Evolutionary conservation across 73 alveolate genomes (phyloP).

Genomic region (Paramecium sonneborni): DNA sequence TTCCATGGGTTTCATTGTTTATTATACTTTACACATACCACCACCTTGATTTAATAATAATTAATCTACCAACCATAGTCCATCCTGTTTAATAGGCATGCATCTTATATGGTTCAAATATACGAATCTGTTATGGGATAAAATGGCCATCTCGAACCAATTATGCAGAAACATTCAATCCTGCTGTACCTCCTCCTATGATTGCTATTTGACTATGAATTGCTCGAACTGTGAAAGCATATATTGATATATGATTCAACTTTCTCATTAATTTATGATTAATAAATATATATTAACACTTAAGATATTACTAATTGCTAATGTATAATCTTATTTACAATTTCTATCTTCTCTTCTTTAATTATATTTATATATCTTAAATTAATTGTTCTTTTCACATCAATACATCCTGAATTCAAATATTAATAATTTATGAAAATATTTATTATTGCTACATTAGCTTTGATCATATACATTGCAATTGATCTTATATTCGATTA

Average conservation of each 20-base stretch:
- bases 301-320: background rate
- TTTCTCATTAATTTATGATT: background rate
- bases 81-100: slow-evolving; percentile 86
- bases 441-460: background rate
- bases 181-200: slow-evolving; percentile 90
- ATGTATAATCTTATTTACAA: background rate
- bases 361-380: background rate
- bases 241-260: background rate
- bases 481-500: background rate
- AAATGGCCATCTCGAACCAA: slow-evolving; percentile 67
- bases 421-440: background rate
- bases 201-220: slow-evolving; percentile 67
- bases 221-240: slow-evolving; percentile 40
- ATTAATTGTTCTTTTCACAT: too few species aligned
- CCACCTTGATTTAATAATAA: slow-evolving; percentile 72
- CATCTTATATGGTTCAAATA: slow-evolving; percentile 75
- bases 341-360: background rate
- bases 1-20: background rate
- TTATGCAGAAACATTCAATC: slow-evolving; percentile 74
- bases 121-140: slow-evolving; percentile 67
- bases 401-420: too few species aligned
- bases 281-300: background rate
- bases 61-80: slow-evolving; percentile 73
- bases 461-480: background rate
- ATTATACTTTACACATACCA: slow-evolving; percentile 67